Conservation (phyloP, 371 early-diverging fungal species). For the Mortierella sp. region DNA sequence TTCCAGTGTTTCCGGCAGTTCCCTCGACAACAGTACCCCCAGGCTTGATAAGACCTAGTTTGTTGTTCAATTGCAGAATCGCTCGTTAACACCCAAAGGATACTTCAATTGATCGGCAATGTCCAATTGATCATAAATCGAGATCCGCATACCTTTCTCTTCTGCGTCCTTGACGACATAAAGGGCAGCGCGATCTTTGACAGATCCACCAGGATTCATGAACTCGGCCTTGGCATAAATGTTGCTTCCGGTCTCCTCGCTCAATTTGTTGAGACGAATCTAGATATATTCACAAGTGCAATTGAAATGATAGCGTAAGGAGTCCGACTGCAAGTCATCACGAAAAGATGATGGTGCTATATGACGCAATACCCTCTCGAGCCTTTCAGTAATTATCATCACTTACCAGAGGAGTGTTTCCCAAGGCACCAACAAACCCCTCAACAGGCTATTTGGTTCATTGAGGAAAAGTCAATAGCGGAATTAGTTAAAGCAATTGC, state of each 20-base stretch:
- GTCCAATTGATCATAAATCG: background rate
- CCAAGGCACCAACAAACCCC: slow-evolving; percentile 92
- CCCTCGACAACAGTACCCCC: slow-evolving; percentile 98
- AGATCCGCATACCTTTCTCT: slow-evolving; percentile 61
- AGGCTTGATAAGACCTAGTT: slow-evolving; percentile 78
- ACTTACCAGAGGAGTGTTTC: slow-evolving; percentile 93
- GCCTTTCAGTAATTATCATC: background rate
- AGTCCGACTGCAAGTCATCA: background rate
- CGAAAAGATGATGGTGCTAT: slow-evolving; percentile 2
- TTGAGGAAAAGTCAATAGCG: background rate
- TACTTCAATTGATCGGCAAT: background rate
- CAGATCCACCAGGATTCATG: slow-evolving; percentile 98
- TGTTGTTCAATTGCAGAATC: background rate
- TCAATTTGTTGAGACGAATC: slow-evolving; percentile 81
- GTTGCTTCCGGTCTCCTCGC: slow-evolving; percentile 88
- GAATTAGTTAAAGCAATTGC: slow-evolving; percentile 3
- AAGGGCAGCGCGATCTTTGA: slow-evolving; percentile 96
- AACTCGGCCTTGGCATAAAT: slow-evolving; percentile 96
- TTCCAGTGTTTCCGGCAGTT: slow-evolving; percentile 97
- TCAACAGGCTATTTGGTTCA: slow-evolving; percentile 52
- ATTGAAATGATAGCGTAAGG: background rate
- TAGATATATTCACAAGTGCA: slow-evolving; percentile 32
- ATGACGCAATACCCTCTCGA: slow-evolving; percentile 1
- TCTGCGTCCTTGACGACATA: slow-evolving; percentile 95
- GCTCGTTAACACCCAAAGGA: background rate